phyloP scores from a whole-genome alignment of 805 yeast genomes.

The Kuraishia cidri region DNA sequence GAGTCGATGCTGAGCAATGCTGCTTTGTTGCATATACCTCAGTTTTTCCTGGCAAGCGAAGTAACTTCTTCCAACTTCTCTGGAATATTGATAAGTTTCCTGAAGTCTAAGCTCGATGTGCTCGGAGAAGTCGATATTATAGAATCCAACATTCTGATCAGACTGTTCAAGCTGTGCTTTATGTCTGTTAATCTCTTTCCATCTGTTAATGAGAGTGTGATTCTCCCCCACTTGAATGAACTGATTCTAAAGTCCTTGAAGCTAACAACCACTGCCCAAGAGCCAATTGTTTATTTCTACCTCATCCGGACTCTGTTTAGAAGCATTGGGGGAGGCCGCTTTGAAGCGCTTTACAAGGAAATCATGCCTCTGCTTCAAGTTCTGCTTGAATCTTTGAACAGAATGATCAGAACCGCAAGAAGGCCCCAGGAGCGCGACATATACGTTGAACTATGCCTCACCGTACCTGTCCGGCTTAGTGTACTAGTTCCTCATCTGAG shows the following conservation, averaged over 20 bases:
- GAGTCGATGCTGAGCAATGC: conserved; percentile 76
- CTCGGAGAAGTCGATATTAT: conserved; percentile 75
- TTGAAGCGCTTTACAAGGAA: conserved; percentile 86
- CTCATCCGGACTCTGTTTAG: conserved; percentile 83
- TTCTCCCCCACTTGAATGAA: conserved; percentile 80
- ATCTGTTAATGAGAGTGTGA: conserved; percentile 73
- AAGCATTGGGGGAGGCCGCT: conserved; percentile 94
- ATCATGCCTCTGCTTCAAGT: conserved; percentile 88
- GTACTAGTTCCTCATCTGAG: conserved; percentile 90
- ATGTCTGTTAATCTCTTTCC: conserved; percentile 95
- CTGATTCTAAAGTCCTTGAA: conserved; percentile 74
- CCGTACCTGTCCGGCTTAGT: conserved; percentile 91
- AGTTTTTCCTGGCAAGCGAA: conserved; percentile 88
- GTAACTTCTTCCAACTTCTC: conserved; percentile 90
- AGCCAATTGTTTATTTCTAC: conserved; percentile 85
- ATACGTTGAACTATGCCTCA: conserved; percentile 88
- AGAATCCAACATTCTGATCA: conserved; percentile 70
- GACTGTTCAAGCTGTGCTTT: conserved; percentile 86
- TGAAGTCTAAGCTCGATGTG: conserved; percentile 63
- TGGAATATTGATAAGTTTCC: conserved; percentile 70
- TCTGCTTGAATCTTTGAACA: conserved; percentile 74
- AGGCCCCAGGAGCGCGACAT: conserved; percentile 88
- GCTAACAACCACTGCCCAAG: conserved; percentile 76
- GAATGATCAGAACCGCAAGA: conserved; percentile 74
- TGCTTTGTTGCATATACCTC: conserved; percentile 84